Percentiles rank a stretch among this genome's conserved stretches.
Conservation (phyloP, 257 asterid species). For the Nicotiana undulata region DNA sequence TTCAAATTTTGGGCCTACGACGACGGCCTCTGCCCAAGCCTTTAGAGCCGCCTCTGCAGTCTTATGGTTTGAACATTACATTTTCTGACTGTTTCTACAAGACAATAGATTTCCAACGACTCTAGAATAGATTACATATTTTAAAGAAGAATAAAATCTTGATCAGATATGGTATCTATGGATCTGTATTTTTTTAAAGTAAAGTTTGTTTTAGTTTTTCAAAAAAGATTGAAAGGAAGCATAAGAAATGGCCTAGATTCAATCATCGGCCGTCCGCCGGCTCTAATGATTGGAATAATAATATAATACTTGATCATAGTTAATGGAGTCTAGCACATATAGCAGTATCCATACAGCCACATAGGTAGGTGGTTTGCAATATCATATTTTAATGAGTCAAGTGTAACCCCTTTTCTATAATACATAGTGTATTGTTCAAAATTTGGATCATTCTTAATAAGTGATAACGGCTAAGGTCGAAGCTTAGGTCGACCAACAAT, state of each 20-base stretch:
- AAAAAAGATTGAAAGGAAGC: background rate
- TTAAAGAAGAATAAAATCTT: slow-evolving; percentile 1
- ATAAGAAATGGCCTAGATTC: background rate
- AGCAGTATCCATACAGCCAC: background rate
- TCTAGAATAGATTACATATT: background rate
- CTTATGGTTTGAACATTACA: background rate
- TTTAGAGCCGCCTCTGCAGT: no score
- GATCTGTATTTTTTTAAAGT: background rate
- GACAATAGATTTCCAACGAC: background rate
- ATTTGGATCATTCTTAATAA: no score
- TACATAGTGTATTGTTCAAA: no score
- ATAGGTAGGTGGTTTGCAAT: background rate
- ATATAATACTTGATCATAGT: background rate
- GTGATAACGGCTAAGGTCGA: no score
- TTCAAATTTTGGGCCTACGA: no score
- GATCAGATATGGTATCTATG: slow-evolving; percentile 8
- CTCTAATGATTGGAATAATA: slow-evolving; percentile 1
- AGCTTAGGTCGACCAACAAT: no score
- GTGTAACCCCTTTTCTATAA: no score
- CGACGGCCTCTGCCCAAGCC: no score
- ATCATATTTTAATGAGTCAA: no score
- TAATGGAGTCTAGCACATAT: background rate
- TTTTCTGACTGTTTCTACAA: background rate
- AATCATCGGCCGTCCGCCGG: slow-evolving; percentile 8
- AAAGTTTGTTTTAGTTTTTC: background rate